Evolutionary conservation across 352 stramenopile genomes (phyloP).

Genomic region (Globisporangium uncinulatum): DNA sequence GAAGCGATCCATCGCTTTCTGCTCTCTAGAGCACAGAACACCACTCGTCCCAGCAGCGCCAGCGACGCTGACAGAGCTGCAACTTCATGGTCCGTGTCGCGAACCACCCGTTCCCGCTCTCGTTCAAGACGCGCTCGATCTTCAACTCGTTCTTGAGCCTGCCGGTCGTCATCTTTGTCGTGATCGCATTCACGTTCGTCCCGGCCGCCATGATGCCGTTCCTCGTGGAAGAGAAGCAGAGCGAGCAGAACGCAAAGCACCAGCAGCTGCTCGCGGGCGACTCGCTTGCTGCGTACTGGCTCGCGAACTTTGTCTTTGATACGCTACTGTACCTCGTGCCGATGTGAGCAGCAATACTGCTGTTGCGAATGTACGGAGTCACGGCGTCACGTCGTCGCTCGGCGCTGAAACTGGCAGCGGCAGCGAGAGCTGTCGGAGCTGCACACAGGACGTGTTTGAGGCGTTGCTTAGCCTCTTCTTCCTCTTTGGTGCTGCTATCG

Average conservation of each 20-base stretch:
- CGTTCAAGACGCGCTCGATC: constrained; percentile 45
- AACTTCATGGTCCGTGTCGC: constrained; percentile 32
- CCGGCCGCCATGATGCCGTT: constrained; percentile 92
- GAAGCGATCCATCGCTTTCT: constrained; percentile 49
- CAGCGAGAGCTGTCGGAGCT: constrained; percentile 22
- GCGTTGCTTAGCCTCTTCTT: constrained; percentile 52
- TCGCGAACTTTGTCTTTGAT: constrained; percentile 94
- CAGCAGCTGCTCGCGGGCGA: constrained; percentile 95
- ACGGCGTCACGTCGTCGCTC: constrained; percentile 51
- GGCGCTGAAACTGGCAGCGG: constrained; percentile 16
- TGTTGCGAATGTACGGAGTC: constrained; percentile 46
- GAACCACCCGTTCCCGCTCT: constrained; percentile 56
- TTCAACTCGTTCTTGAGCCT: constrained; percentile 66
- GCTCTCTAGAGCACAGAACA: constrained; percentile 13
- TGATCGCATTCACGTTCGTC: constrained; percentile 93
- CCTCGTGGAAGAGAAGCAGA: constrained; percentile 94
- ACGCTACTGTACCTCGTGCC: constrained; percentile 87
- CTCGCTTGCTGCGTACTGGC: constrained; percentile 92
- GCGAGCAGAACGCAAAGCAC: constrained; percentile 93
- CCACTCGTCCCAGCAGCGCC: background rate
- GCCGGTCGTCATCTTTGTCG: constrained; percentile 78
- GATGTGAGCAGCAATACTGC: constrained; percentile 39
- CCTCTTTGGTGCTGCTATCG: constrained; percentile 54
- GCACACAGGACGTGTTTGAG: constrained; percentile 37
- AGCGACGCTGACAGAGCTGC: background rate